Base-by-base conservation (phyloP, 495 filamentous ascomycete species). In the Pseudoneurospora amorphoporcata region DNA sequence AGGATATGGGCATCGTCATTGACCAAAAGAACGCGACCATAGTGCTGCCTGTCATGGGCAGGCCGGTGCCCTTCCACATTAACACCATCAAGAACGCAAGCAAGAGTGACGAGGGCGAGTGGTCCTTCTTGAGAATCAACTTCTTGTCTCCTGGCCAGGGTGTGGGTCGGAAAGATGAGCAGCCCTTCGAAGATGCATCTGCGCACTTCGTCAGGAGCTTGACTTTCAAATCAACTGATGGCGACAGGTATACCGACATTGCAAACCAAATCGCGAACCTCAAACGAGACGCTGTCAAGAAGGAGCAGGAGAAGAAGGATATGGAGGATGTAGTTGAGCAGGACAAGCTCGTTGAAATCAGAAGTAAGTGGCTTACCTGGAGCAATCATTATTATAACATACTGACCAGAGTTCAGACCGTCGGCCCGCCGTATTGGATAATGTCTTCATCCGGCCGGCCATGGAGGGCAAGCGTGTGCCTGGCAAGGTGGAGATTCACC, bases 301-400 rank as follows among this genome's bases (percentile, higher is more conserved):
- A 91, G 73, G 96, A 98, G 79, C 94, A 98, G 78, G 95, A 99
- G 81, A 97, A 97, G 86, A 99, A 99, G 81, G 94, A 99, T 75
- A 90, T 99, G 91, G 96, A 98, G 79, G 96, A 98, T 85, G 96
- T 99, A n/a, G 94, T 99, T 4, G 97, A 98, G 81, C 96, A 98
- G 80, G 96, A 98, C 76, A 98, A 98, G 83, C 88, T 99, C 23
- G 82, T 94, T 75, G 94, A 97, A 82, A 92, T 96, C 71, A 84
- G 93, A 83, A 96, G 91, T 94, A 85, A 83, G 89, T 83, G 7
- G 7, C 53, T 16, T 37, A 41, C 4, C 32, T 32, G 68, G 43
- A 41, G 4, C 9, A 7, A 53, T 53, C 47, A 14, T 68, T 1
- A 35, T 39, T 23, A 40, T 16, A 35, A 53, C 45, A 69, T 72